Percentiles rank a stretch among this genome's conserved stretches.
Evolutionary conservation across 768 basidiomycete genomes (phyloP).

Genomic region (Coprinopsis cinerea): DNA sequence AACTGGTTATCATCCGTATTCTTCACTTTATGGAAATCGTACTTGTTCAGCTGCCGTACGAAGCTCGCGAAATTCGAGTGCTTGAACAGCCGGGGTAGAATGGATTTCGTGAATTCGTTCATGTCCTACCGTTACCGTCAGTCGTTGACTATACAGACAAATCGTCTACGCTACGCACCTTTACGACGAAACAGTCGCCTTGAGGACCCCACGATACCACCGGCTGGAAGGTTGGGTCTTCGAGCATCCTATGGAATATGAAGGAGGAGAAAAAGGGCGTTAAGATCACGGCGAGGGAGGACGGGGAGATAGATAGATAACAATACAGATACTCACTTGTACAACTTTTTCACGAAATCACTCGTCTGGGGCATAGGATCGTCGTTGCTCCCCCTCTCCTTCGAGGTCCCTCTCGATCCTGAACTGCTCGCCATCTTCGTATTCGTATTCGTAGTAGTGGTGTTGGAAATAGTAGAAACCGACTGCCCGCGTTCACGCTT

Average conservation of each 20-base stretch:
- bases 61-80: conserved; percentile 93
- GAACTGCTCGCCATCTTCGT: conserved; percentile 2
- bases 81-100: conserved; percentile 90
- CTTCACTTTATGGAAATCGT: conserved; percentile 96
- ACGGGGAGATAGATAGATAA: too few relatives aligned
- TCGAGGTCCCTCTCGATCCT: conserved; percentile 4
- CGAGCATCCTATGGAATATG: conserved; percentile 78
- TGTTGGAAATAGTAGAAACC: not conserved
- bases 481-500: not conserved
- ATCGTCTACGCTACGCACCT: conserved; percentile 32
- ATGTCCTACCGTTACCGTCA: conserved; percentile 48
- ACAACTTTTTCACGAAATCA: conserved; percentile 93
- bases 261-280: not conserved
- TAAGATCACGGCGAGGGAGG: not conserved
- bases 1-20: conserved; percentile 77
- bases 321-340: conserved; percentile 67
- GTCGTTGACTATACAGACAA: not conserved
- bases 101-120: conserved; percentile 91
- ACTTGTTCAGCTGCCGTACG: conserved; percentile 92
- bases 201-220: conserved; percentile 80
- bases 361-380: conserved; percentile 83
- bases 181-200: conserved; percentile 89
- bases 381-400: conserved; percentile 29
- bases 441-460: not conserved
- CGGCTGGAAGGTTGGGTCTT: conserved; percentile 64